phyloP scores from a whole-genome alignment of 2,329 filamentous ascomycete genomes.

The Colletotrichum sp. region DNA sequence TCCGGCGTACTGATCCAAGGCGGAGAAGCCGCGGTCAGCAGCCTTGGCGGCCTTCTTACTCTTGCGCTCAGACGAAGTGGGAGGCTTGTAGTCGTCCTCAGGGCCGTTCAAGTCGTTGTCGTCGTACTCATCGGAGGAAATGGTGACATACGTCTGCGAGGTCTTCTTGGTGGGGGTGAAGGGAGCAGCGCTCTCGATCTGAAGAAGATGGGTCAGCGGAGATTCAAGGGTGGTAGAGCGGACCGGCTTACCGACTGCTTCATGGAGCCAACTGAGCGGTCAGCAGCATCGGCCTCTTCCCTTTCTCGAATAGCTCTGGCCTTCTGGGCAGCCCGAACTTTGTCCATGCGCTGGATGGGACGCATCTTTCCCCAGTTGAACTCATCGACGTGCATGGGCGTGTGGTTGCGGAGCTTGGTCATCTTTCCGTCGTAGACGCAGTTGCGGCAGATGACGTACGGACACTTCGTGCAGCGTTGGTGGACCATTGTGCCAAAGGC shows the following conservation, averaged over 20 bases:
- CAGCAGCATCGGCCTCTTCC: neutral
- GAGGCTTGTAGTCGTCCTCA: neutral
- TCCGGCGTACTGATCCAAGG: neutral
- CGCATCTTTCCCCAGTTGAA: neutral
- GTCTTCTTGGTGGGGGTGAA: neutral
- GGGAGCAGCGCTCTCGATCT: neutral
- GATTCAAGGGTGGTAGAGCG: neutral
- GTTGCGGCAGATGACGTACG: neutral
- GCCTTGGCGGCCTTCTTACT: neutral
- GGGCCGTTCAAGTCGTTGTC: neutral
- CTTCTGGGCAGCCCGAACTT: neutral
- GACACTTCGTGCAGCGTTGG: neutral
- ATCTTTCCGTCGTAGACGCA: neutral
- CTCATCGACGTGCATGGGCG: neutral
- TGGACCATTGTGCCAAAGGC: neutral
- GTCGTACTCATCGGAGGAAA: neutral
- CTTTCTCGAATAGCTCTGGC: neutral
- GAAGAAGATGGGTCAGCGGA: neutral
- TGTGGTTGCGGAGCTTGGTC: neutral
- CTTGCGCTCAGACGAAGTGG: neutral
- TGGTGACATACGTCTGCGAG: neutral
- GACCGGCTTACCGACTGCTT: neutral
- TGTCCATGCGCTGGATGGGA: neutral
- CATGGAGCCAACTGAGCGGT: neutral
- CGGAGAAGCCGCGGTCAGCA: neutral